Conservation (phyloP, 352 stramenopile species). For the Phytophthora pini region DNA sequence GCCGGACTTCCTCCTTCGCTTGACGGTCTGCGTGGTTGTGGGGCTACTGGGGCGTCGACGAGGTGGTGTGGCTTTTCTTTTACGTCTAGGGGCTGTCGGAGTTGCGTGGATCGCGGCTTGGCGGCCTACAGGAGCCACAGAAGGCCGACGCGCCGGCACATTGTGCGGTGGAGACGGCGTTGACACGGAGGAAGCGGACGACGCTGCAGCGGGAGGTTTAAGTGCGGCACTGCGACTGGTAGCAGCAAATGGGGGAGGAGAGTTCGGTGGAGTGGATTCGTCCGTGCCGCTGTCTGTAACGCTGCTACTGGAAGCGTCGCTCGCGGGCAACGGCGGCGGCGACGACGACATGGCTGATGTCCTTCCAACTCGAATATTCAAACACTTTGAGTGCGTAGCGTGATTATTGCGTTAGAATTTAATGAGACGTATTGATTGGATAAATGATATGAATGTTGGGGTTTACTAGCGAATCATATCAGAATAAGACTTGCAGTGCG, state of each 20-base stretch:
- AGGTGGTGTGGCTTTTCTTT: slow-evolving; percentile 40
- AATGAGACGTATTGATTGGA: slow-evolving; percentile 1
- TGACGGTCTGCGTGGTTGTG: slow-evolving; percentile 33
- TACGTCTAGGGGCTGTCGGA: slow-evolving; percentile 40
- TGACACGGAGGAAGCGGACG: slow-evolving; percentile 26
- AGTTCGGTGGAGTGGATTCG: slow-evolving; percentile 32
- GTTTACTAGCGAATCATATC: slow-evolving; percentile 1
- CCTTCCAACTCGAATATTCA: slow-evolving; percentile 6
- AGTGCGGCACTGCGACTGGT: slow-evolving; percentile 20
- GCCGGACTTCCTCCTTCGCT: slow-evolving; percentile 67
- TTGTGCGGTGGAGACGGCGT: slow-evolving; percentile 36
- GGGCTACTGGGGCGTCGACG: slow-evolving; percentile 22
- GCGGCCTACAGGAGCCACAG: slow-evolving; percentile 41
- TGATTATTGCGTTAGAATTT: not conserved
- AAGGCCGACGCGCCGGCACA: slow-evolving; percentile 35
- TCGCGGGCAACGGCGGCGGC: slow-evolving; percentile 10
- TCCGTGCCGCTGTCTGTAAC: slow-evolving; percentile 41
- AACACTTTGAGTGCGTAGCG: slow-evolving; percentile 13
- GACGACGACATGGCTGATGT: slow-evolving; percentile 26
- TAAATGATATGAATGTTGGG: not conserved
- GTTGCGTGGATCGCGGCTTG: slow-evolving; percentile 52
- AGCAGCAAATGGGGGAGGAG: slow-evolving; percentile 28
- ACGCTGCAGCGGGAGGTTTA: slow-evolving; percentile 5
- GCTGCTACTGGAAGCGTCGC: slow-evolving; percentile 41
- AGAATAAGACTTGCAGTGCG: not conserved